phyloP scores from a whole-genome alignment of 805 yeast genomes.

The Starmerella apis region DNA sequence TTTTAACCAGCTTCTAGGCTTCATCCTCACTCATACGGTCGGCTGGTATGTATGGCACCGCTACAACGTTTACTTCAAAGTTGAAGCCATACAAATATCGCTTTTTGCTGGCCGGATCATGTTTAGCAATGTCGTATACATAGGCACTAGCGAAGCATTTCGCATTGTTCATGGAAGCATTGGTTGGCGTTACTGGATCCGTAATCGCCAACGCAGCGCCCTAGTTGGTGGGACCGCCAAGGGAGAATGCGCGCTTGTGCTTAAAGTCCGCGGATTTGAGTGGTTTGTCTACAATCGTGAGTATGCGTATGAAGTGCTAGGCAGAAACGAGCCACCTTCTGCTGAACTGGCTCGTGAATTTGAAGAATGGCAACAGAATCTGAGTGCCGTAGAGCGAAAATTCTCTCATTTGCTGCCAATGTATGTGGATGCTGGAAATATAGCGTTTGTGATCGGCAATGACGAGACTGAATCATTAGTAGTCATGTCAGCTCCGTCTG shows the following conservation, averaged over 20 bases:
- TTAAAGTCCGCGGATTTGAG: slow-evolving; percentile 69
- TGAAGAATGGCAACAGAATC: slow-evolving; percentile 9
- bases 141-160: slow-evolving; percentile 63
- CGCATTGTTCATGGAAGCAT: slow-evolving; percentile 60
- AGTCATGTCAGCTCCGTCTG: slow-evolving; percentile 48
- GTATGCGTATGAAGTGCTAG: slow-evolving; percentile 50
- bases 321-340: slow-evolving; percentile 9
- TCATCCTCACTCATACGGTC: slow-evolving; percentile 41
- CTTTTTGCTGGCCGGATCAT: slow-evolving; percentile 73
- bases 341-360: slow-evolving; percentile 14
- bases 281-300: slow-evolving; percentile 73
- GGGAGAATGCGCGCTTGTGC: slow-evolving; percentile 25
- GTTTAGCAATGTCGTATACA: slow-evolving; percentile 61
- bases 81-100: slow-evolving; percentile 68
- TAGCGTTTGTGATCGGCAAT: slow-evolving; percentile 74
- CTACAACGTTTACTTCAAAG: slow-evolving; percentile 46
- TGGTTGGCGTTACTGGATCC: slow-evolving; percentile 89
- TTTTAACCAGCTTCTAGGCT: slow-evolving; percentile 63
- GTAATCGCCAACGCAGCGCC: slow-evolving; percentile 29
- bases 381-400: slow-evolving; percentile 18
- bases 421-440: slow-evolving; percentile 47
- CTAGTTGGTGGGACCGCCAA: background rate
- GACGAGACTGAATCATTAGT: slow-evolving; percentile 61
- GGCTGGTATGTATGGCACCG: slow-evolving; percentile 54
- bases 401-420: slow-evolving; percentile 45